phyloP scores from a whole-genome alignment of 2,329 filamentous ascomycete genomes.

The Hymenoscyphus infarciens region DNA sequence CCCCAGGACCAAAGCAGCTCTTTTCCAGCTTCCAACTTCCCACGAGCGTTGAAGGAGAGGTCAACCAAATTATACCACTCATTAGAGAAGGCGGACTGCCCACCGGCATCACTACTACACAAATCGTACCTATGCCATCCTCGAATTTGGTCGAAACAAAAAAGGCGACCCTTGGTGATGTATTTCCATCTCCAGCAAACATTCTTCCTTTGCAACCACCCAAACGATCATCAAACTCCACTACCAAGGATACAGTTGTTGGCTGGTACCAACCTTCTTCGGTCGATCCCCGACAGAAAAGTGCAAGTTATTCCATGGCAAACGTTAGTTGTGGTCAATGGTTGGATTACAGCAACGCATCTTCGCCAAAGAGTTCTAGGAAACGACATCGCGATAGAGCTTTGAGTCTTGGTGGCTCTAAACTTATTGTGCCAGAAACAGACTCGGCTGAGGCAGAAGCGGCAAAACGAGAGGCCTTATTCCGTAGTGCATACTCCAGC shows the following conservation, averaged over 20 bases:
- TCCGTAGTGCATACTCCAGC: slow-evolving; percentile 73
- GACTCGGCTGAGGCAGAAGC: slow-evolving; percentile 54
- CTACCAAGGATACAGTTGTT: slow-evolving; percentile 52
- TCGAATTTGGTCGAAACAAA: slow-evolving; percentile 43
- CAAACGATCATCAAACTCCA: slow-evolving; percentile 66
- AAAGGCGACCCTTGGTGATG: slow-evolving; percentile 64
- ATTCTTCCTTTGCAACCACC: slow-evolving; percentile 66
- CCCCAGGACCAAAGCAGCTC: slow-evolving; percentile 69
- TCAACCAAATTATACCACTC: slow-evolving; percentile 37
- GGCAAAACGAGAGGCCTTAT: slow-evolving; percentile 69
- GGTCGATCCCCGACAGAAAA: slow-evolving; percentile 38
- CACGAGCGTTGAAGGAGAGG: slow-evolving; percentile 35
- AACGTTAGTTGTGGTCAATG: slow-evolving; percentile 68
- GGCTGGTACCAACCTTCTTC: slow-evolving; percentile 43
- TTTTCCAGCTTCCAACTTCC: slow-evolving; percentile 78
- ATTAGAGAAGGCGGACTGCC: slow-evolving; percentile 67
- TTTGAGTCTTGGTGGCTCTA: slow-evolving; percentile 62
- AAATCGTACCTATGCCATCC: slow-evolving; percentile 53
- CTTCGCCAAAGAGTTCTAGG: slow-evolving; percentile 50
- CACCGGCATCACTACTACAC: slow-evolving; percentile 67
- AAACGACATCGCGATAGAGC: slow-evolving; percentile 69
- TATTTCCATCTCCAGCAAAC: slow-evolving; percentile 66
- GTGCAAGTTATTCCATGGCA: slow-evolving; percentile 55
- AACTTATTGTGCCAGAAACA: slow-evolving; percentile 42
- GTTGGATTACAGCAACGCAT: slow-evolving; percentile 65